Evolutionary conservation across 2,329 filamentous ascomycete genomes (phyloP).

Genomic region (Periconia sp.): DNA sequence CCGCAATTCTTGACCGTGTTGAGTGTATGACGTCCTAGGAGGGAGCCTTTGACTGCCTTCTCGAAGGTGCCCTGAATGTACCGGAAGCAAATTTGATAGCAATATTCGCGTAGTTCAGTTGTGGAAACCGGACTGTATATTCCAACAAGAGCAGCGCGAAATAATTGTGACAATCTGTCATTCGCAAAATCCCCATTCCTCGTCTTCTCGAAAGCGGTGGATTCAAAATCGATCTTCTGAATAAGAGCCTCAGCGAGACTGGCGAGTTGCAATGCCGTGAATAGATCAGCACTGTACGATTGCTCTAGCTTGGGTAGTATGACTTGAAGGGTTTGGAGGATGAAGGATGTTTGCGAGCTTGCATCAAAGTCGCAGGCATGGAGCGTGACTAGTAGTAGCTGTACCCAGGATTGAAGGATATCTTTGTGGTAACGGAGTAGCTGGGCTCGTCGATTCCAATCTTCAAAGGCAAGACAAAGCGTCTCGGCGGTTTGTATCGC

Average conservation of each 20-base stretch:
- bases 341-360: conserved; percentile 74
- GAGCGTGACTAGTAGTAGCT: conserved; percentile 82
- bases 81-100: conserved; percentile 90
- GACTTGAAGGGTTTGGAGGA: conserved; percentile 84
- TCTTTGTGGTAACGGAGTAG: conserved; percentile 64
- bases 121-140: conserved; percentile 76
- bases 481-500: conserved; percentile 57
- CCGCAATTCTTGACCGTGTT: conserved; percentile 81
- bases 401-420: conserved; percentile 82
- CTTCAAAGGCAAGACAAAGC: conserved; percentile 65
- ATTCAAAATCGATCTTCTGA: conserved; percentile 70
- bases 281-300: conserved; percentile 71
- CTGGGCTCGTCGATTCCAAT: conserved; percentile 68
- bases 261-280: conserved; percentile 77
- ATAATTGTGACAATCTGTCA: conserved; percentile 89
- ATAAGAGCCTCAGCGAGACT: conserved; percentile 76
- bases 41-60: conserved; percentile 47
- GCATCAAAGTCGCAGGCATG: conserved; percentile 81
- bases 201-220: conserved; percentile 52
- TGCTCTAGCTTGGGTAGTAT: conserved; percentile 86
- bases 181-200: conserved; percentile 73
- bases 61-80: conserved; percentile 74
- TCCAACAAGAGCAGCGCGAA: conserved; percentile 83
- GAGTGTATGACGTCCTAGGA: conserved; percentile 57
- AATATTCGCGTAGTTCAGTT: conserved; percentile 76